These are phyloP conservation scores for Notholithocarpus densiflorus DNA, from an alignment of 306 rosid genomes.

Conservation along the genomic window DNA sequence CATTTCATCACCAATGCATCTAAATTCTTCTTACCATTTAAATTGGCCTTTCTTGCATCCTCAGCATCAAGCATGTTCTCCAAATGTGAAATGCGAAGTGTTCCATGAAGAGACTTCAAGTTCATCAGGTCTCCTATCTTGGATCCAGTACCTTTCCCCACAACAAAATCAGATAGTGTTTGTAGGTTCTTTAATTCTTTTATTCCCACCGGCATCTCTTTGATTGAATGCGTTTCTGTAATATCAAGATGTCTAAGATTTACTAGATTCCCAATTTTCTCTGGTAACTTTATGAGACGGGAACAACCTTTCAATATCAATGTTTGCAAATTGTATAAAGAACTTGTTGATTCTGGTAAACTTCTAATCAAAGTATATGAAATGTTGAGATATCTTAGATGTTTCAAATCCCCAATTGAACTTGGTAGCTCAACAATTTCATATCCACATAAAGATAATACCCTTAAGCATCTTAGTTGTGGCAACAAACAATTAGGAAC, in stretches of 20 bases:
- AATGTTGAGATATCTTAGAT: slow-evolving; percentile 1
- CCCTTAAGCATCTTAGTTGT: neutral
- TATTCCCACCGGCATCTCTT: neutral
- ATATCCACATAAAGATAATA: neutral
- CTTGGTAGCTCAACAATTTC: neutral
- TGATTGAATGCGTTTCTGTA: too few species aligned
- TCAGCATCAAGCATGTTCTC: neutral
- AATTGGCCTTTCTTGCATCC: slow-evolving; percentile 4
- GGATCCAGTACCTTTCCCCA: too few species aligned
- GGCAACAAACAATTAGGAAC: neutral
- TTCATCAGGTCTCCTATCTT: neutral
- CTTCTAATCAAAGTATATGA: neutral
- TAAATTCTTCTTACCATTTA: neutral
- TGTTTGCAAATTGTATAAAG: slow-evolving; percentile 6
- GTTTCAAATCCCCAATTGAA: neutral
- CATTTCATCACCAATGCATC: neutral
- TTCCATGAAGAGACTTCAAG: neutral
- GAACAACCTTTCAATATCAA: neutral
- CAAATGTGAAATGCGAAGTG: neutral
- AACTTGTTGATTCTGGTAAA: neutral
- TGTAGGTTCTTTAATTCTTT: neutral
- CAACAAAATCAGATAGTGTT: too few species aligned
- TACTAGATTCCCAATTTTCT: neutral
- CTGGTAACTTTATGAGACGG: neutral
- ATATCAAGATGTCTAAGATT: too few species aligned